Conservation (phyloP, 78 protist species). For the Creolimax fragrantissima region DNA sequence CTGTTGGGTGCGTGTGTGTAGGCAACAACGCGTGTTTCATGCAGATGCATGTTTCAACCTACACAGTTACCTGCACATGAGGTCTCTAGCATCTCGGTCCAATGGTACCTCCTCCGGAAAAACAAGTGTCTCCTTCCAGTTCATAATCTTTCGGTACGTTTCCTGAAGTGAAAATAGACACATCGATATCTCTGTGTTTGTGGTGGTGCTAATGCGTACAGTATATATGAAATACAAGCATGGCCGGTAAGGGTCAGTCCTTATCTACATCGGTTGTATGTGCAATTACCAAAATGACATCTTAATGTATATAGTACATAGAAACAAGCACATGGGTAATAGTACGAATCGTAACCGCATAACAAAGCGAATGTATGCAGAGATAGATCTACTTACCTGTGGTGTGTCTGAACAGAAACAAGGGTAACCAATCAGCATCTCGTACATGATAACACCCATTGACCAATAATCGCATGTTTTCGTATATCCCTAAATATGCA, state of each 20-base stretch:
- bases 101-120: slow-evolving; percentile 37
- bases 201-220: background rate
- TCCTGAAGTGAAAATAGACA: background rate
- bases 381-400: slow-evolving; percentile 1
- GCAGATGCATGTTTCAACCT: no score
- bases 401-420: slow-evolving; percentile 59
- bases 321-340: background rate
- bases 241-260: background rate
- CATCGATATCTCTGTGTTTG: no score
- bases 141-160: slow-evolving; percentile 47
- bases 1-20: background rate
- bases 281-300: background rate
- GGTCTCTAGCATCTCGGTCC: slow-evolving; percentile 4
- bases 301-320: background rate
- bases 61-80: background rate
- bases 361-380: background rate
- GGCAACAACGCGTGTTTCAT: no score
- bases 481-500: slow-evolving; percentile 43
- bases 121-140: slow-evolving; percentile 28
- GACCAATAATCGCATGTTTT: slow-evolving; percentile 75
- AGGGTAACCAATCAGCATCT: slow-evolving; percentile 68
- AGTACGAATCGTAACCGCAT: background rate
- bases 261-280: background rate
- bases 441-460: slow-evolving; percentile 69
- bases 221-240: background rate